Percentiles rank a stretch among this genome's conserved stretches.
These are phyloP conservation scores for Apiotrichum porosum DNA, from an alignment of 1,284 basidiomycete genomes.

Conservation along the genomic window DNA sequence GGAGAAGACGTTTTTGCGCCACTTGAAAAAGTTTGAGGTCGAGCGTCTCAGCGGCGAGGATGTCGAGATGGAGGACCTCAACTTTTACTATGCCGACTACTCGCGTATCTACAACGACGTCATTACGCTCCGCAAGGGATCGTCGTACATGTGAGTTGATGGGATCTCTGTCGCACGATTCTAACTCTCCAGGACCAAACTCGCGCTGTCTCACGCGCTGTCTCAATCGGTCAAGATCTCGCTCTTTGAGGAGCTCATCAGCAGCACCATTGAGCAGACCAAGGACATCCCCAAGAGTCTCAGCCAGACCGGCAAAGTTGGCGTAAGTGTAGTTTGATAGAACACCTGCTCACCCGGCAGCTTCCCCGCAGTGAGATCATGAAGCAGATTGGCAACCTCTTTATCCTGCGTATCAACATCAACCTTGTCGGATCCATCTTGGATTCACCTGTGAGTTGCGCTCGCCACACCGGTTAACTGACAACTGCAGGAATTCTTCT, in stretches of 20 bases:
- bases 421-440: slow-evolving; percentile 92
- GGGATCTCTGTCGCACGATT: not conserved
- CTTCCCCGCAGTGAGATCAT: slow-evolving; percentile 72
- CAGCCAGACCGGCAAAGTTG: slow-evolving; percentile 90
- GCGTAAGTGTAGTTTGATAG: slow-evolving; percentile 54
- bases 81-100: slow-evolving; percentile 96
- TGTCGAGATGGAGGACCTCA: slow-evolving; percentile 92
- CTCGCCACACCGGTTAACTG: not conserved
- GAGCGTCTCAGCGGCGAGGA: slow-evolving; percentile 78
- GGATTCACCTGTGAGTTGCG: slow-evolving; percentile 62
- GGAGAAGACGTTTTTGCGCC: slow-evolving; percentile 80
- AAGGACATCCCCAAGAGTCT: slow-evolving; percentile 93
- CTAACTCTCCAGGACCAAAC: slow-evolving; percentile 68
- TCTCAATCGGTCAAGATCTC: slow-evolving; percentile 97
- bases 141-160: slow-evolving; percentile 80
- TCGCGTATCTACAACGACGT: slow-evolving; percentile 98
- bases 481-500: slow-evolving; percentile 73
- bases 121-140: slow-evolving; percentile 88
- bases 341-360: slow-evolving; percentile 15
- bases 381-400: slow-evolving; percentile 93
- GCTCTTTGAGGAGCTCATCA: slow-evolving; percentile 88
- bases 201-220: slow-evolving; percentile 88
- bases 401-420: slow-evolving; percentile 89
- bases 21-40: slow-evolving; percentile 85
- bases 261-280: slow-evolving; percentile 89